Base-by-base conservation (phyloP, 1,139 yeast genomes). In the Nakaseomyces sp. region DNA sequence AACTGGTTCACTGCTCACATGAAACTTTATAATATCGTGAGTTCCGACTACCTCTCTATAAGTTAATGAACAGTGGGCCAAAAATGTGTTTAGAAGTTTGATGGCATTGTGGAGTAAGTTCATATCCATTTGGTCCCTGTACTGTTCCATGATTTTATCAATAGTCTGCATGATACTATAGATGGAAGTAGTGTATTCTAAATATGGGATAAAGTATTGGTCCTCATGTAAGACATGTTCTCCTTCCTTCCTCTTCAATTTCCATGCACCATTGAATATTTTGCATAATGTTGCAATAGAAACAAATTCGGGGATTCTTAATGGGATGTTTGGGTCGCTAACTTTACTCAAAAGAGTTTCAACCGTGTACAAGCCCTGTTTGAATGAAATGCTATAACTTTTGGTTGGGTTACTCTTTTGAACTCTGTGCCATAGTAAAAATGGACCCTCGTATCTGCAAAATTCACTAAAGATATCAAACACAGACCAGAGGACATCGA, bases 311-410 rank as follows among this genome's bases (percentile, higher is more conserved):
- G 64, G 57, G 5, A 66, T 43, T 46, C 50, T 43, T 58, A 64
- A 49, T 56, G 68, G 31, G 31, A 55, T 47, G 43, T 55, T 47
- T 49, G 61, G 47, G 46, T 61, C 47, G 43, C 52, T 32, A 43
- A 63, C 37, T 56, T 70, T 68, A 29, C 74, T 73, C 17, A 74
- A 58, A n/a, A 77, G 58, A 30, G 71, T 68, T 15, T 61, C 64
- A 10, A 77, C 55, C 45, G 74, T 75, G 41, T 68, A 67, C 10
- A 77, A 56, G 1, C 84, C 88, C 47, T 96, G 73, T 47, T 71
- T 73, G 58, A 87, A 59, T 2, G 63, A 85, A 64, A 65, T 86
- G 88, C 55, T 81, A 74, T 59, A 87, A 77, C 40, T 85, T 68
- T 63, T 85, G 82, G 50, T 87, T 76, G 81, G 89, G 77, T 55